Percentiles rank a stretch among this genome's conserved stretches.
These are phyloP conservation scores for Chalaropsis thielavioides DNA, from an alignment of 2,329 filamentous ascomycete species.

Conservation along the genomic window DNA sequence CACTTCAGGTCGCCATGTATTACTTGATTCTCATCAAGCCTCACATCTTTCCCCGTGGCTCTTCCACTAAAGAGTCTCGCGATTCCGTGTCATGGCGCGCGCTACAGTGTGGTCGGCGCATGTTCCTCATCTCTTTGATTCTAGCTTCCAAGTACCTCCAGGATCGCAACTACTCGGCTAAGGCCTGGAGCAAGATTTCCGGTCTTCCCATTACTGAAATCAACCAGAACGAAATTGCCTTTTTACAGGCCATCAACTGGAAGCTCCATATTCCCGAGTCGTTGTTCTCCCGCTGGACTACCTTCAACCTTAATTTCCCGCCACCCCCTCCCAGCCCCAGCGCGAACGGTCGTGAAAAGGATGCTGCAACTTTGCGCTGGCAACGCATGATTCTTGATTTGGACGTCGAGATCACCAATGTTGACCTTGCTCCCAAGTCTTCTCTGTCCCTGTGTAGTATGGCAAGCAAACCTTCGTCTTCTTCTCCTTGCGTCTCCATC, in stretches of 20 bases:
- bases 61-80: constrained; percentile 59
- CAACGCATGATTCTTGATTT: constrained; percentile 43
- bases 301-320: constrained; percentile 75
- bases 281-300: constrained; percentile 84
- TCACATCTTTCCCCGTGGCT: constrained; percentile 43
- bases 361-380: constrained; percentile 34
- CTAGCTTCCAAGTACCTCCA: constrained; percentile 96
- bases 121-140: constrained; percentile 92
- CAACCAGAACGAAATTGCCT: constrained; percentile 91
- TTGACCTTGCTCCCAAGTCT: constrained; percentile 26
- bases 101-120: constrained; percentile 87
- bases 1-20: constrained; percentile 88
- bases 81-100: constrained; percentile 60
- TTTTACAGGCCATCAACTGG: constrained; percentile 82
- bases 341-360: constrained; percentile 23
- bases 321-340: constrained; percentile 51
- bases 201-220: constrained; percentile 88
- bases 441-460: neutral
- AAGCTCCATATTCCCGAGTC: constrained; percentile 84
- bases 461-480: neutral
- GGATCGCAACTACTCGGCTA: constrained; percentile 92
- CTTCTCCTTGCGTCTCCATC: neutral
- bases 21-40: constrained; percentile 90
- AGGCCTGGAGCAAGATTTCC: constrained; percentile 98
- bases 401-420: constrained; percentile 43